These are phyloP conservation scores for Kwoniella botswanensis DNA, from an alignment of 768 basidiomycete species.

Conservation along the genomic window DNA sequence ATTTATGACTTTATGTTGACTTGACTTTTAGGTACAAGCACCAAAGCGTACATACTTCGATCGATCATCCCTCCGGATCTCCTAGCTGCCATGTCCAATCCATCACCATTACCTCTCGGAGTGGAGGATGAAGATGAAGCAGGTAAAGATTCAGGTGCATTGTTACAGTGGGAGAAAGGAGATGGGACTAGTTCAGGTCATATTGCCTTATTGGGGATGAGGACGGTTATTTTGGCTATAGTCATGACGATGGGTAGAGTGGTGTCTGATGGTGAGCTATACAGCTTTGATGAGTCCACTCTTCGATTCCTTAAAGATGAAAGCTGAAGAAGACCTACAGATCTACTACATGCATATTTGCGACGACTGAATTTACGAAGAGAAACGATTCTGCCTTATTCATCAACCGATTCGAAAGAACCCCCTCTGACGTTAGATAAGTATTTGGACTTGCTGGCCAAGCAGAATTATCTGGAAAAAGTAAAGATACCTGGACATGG, in stretches of 20 bases:
- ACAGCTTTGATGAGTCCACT: neutral
- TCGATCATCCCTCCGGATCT: conserved; percentile 70
- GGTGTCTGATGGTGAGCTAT: conserved; percentile 72
- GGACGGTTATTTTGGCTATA: conserved; percentile 79
- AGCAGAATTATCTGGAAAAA: conserved; percentile 80
- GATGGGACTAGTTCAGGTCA: conserved; percentile 64
- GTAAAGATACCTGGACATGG: conserved; percentile 33
- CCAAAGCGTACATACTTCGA: conserved; percentile 83
- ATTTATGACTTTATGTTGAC: too few relatives aligned
- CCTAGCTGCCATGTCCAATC: conserved; percentile 58
- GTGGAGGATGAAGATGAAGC: conserved; percentile 63
- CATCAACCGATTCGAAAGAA: conserved; percentile 63
- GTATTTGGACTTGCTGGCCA: conserved; percentile 69
- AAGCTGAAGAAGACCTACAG: conserved; percentile 59
- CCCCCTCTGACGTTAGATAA: conserved; percentile 66
- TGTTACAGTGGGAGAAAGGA: conserved; percentile 51
- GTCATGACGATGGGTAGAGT: conserved; percentile 80
- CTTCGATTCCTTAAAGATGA: neutral
- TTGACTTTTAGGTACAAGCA: conserved; percentile 62
- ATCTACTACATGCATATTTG: conserved; percentile 72
- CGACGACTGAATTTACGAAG: conserved; percentile 71
- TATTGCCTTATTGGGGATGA: conserved; percentile 69
- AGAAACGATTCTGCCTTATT: conserved; percentile 64
- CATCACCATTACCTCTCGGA: conserved; percentile 64
- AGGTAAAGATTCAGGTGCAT: conserved; percentile 62